Evolutionary conservation across 2,329 filamentous ascomycete genomes (phyloP), one percentile per base, ranked within the genome.

Genomic region (Stagonosporopsis rhizophila): DNA sequence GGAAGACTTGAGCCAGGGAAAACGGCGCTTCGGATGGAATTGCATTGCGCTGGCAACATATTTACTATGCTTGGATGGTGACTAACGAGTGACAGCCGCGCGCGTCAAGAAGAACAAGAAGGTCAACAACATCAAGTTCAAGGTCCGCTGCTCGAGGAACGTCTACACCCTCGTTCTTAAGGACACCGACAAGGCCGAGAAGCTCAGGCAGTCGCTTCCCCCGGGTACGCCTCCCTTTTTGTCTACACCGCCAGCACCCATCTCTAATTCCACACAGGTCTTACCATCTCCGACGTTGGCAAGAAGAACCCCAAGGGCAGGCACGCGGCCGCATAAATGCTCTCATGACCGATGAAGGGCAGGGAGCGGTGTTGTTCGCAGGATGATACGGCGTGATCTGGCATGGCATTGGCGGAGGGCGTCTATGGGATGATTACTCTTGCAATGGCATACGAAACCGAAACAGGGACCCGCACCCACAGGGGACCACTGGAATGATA

Each of bases 181-280:
- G 89, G 95, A 99, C 84, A 87, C 88, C 78, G 95, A 97, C 80
- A 98, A 98, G 91, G 96, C 94, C 82, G 95, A 98, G 86, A 99
- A 99, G 91, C 89, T 99, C 73, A 98, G 97, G 92, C 94, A 98
- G 88, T 92, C 88, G 80, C 87, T 99, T 68, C 96, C 95, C 77
- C 96, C 95, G 75, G 91, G 95, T 99, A 93, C 76, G 92, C 49
- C 45, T 3, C 7, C 22, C 25, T 44, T 14, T 17, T 1, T 22
- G 14, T 34, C 7, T 15, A 47, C 32, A 19, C 34, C n/a, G 17
- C 23, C 25, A 17, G 6, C 15, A 12, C 17, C 6, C 14, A 11
- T 20, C 4, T 40, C 52, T 48, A 44, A 56, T 20, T 14, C 15
- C 11, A 12, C 15, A 11, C 63, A 86, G 84, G 80, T 68, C 82